Evolutionary conservation across 331 rosid species (phyloP).

Genomic region (Pyrus hybrid): DNA sequence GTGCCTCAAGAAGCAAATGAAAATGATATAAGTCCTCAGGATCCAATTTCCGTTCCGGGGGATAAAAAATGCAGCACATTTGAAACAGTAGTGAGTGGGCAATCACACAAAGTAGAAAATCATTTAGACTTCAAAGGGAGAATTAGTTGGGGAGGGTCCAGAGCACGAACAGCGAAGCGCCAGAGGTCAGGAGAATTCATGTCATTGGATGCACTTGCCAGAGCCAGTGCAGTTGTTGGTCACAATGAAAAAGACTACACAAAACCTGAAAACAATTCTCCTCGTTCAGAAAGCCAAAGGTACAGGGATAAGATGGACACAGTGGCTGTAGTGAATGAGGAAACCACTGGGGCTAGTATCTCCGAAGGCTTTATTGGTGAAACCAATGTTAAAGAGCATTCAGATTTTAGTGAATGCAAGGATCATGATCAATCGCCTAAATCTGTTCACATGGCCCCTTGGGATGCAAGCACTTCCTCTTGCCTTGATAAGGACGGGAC

Average conservation of each 20-base stretch:
- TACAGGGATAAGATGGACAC: slow-evolving; percentile 23
- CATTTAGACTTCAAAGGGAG: slow-evolving; percentile 36
- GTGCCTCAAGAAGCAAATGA: slow-evolving; percentile 36
- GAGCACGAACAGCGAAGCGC: slow-evolving; percentile 72
- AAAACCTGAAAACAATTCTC: slow-evolving; percentile 39
- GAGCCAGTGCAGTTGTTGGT: slow-evolving; percentile 26
- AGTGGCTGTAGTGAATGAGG: slow-evolving; percentile 21
- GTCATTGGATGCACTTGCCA: slow-evolving; percentile 33
- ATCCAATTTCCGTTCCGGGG: slow-evolving; percentile 22
- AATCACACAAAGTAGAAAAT: slow-evolving; percentile 19
- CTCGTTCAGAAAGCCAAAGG: slow-evolving; percentile 30
- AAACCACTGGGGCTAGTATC: slow-evolving; percentile 24
- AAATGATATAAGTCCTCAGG: slow-evolving; percentile 27
- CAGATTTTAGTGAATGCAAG: slow-evolving; percentile 25
- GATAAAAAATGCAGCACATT: slow-evolving; percentile 20
- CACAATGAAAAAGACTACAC: slow-evolving; percentile 33
- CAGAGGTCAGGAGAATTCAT: slow-evolving; percentile 46
- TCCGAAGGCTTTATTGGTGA: slow-evolving; percentile 27
- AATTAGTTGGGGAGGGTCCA: slow-evolving; percentile 79
- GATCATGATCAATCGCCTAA: slow-evolving; percentile 36
- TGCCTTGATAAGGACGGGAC: slow-evolving; percentile 18
- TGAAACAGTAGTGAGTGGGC: slow-evolving; percentile 33
- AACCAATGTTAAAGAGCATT: slow-evolving; percentile 28
- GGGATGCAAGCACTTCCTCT: slow-evolving; percentile 26
- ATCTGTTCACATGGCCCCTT: slow-evolving; percentile 30